phyloP scores from a whole-genome alignment of 768 basidiomycete species.

The Tricholoma terreum region DNA sequence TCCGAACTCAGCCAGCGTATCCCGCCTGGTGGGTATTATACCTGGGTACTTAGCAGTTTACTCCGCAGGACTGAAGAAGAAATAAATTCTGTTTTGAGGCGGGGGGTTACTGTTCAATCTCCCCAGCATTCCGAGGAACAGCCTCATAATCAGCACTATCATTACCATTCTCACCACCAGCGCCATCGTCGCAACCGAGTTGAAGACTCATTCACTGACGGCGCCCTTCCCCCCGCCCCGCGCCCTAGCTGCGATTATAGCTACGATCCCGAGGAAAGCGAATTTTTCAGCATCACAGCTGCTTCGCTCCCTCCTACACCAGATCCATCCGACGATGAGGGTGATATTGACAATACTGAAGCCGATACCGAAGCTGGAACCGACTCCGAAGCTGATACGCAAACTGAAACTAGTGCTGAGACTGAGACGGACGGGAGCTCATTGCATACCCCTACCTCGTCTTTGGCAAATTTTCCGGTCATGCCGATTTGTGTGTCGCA shows the following conservation, averaged over 20 bases:
- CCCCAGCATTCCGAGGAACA: too few relatives aligned
- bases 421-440: conserved; percentile 51
- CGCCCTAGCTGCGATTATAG: not conserved
- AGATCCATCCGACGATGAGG: conserved; percentile 40
- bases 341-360: conserved; percentile 16
- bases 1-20: conserved; percentile 43
- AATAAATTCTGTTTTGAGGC: not conserved
- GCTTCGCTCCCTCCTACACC: conserved; percentile 30
- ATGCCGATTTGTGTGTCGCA: not conserved
- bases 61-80: conserved; percentile 38
- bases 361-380: not conserved
- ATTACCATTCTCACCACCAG: too few relatives aligned
- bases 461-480: conserved; percentile 20
- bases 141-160: too few relatives aligned
- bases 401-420: conserved; percentile 1
- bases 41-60: conserved; percentile 55
- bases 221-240: conserved; percentile 15
- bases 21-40: conserved; percentile 40
- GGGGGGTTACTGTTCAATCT: not conserved
- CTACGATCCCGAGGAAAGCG: conserved; percentile 18
- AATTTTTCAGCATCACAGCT: conserved; percentile 29
- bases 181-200: not conserved
- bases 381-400: too few relatives aligned
- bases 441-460: conserved; percentile 43
- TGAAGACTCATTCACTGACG: not conserved